Conservation (phyloP, 2,329 filamentous ascomycete genomes). For the Pseudocercospora cruenta region DNA sequence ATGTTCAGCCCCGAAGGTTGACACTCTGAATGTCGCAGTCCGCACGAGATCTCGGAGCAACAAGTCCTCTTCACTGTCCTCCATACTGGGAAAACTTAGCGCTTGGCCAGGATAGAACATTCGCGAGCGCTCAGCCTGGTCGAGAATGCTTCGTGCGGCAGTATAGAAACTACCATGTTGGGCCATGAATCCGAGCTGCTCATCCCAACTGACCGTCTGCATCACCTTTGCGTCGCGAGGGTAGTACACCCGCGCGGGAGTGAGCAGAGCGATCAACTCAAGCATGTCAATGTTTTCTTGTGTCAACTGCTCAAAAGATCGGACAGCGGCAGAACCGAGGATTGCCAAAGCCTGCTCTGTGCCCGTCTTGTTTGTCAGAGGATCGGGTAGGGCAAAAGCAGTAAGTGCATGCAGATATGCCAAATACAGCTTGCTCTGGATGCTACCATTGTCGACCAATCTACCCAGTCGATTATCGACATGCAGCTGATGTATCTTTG, state of each 20-base stretch:
- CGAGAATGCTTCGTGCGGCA: constrained; percentile 33
- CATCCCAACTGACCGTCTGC: constrained; percentile 51
- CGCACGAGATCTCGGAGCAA: constrained; percentile 38
- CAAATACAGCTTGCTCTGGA: constrained; percentile 38
- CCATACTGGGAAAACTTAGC: constrained; percentile 1
- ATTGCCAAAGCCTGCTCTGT: constrained; percentile 55
- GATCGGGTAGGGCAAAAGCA: constrained; percentile 61
- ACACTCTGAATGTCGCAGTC: constrained; percentile 34
- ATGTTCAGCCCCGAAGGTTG: constrained; percentile 40
- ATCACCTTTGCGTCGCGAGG: constrained; percentile 46
- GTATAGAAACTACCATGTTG: constrained; percentile 46
- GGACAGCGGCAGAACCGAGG: constrained; percentile 25
- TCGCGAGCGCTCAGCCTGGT: constrained; percentile 22
- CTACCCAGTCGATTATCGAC: constrained; percentile 61
- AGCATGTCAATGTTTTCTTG: constrained; percentile 31
- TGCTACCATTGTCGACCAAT: constrained; percentile 57
- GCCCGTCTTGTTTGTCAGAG: constrained; percentile 62
- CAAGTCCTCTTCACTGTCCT: constrained; percentile 26
- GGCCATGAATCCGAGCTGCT: constrained; percentile 42
- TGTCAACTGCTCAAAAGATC: constrained; percentile 32
- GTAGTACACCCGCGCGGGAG: constrained; percentile 48
- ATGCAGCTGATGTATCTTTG: constrained; percentile 58
- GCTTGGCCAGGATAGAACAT: constrained; percentile 24
- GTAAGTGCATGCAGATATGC: constrained; percentile 65
- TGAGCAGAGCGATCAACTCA: constrained; percentile 35